Percentiles rank a stretch among this genome's conserved stretches.
phyloP scores from a whole-genome alignment of 768 basidiomycete genomes.

The Auriscalpium vulgare region DNA sequence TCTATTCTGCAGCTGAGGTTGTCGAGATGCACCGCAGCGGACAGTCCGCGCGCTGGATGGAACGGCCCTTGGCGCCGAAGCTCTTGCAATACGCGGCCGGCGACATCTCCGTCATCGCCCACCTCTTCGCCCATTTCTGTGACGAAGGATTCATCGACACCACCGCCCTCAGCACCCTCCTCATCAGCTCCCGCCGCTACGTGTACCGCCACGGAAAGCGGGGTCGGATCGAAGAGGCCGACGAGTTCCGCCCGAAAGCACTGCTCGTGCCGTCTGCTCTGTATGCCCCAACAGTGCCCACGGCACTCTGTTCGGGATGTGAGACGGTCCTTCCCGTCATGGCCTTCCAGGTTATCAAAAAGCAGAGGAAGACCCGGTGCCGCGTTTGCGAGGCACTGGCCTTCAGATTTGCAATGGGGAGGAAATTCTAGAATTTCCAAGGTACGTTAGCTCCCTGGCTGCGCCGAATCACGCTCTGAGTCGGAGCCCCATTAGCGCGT shows the following conservation, averaged over 20 bases:
- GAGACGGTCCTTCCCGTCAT: neutral
- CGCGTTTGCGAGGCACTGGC: too few relatives aligned
- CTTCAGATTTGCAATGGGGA: too few relatives aligned
- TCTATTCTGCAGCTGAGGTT: constrained; percentile 20
- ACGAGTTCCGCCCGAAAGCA: neutral
- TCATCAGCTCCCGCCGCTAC: neutral
- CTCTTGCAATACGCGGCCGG: constrained; percentile 30
- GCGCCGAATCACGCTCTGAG: too few relatives aligned
- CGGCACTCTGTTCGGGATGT: neutral
- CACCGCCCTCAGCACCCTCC: neutral
- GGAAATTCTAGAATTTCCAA: too few relatives aligned
- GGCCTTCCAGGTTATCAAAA: too few relatives aligned
- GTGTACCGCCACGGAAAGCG: neutral
- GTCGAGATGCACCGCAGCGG: constrained; percentile 25
- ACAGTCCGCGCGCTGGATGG: constrained; percentile 23
- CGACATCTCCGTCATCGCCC: constrained; percentile 28
- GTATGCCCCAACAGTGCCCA: neutral
- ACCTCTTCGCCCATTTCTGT: constrained; percentile 14
- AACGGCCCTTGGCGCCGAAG: constrained; percentile 24
- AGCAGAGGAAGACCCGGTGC: too few relatives aligned
- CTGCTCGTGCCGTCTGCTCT: neutral
- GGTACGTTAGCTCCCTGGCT: too few relatives aligned
- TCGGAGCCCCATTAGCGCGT: too few relatives aligned
- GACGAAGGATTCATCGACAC: neutral
- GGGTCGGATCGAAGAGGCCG: neutral